Evolutionary conservation across 495 filamentous ascomycete species (phyloP).

Genomic region (Penicillium simplicissimum): DNA sequence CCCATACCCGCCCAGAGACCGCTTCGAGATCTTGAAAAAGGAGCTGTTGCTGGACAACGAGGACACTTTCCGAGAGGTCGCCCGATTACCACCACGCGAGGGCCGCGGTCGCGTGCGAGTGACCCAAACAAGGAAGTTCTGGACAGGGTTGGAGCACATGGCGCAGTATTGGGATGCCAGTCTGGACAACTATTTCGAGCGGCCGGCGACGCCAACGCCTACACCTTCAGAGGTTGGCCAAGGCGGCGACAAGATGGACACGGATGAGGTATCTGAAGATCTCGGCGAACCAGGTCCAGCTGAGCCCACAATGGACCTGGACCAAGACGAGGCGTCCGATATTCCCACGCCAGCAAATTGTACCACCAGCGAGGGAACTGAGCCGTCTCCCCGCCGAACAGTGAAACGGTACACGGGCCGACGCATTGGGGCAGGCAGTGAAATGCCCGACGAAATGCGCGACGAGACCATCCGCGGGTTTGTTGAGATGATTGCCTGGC

Average conservation of each 20-base stretch:
- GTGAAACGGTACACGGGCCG: constrained; percentile 49
- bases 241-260: constrained; percentile 18
- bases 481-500: constrained; percentile 76
- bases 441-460: constrained; percentile 77
- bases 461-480: constrained; percentile 69
- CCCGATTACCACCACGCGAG: constrained; percentile 41
- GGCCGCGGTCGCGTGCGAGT: constrained; percentile 48
- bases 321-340: constrained; percentile 29
- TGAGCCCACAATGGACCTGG: constrained; percentile 38
- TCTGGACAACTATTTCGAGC: constrained; percentile 54
- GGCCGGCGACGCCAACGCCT: constrained; percentile 33
- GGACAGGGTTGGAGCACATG: constrained; percentile 57
- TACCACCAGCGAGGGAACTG: background rate
- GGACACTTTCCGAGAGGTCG: constrained; percentile 54
- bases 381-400: constrained; percentile 10
- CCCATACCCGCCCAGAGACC: constrained; percentile 47
- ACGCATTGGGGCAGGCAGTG: constrained; percentile 60
- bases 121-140: constrained; percentile 61
- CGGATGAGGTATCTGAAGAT: constrained; percentile 12
- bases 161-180: constrained; percentile 66
- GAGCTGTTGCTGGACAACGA: constrained; percentile 60
- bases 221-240: constrained; percentile 19
- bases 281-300: constrained; percentile 9
- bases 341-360: background rate
- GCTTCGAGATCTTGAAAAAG: constrained; percentile 47